phyloP scores from a whole-genome alignment of 371 early-diverging fungal genomes.

The Batrachochytrium dendrobatidis region DNA sequence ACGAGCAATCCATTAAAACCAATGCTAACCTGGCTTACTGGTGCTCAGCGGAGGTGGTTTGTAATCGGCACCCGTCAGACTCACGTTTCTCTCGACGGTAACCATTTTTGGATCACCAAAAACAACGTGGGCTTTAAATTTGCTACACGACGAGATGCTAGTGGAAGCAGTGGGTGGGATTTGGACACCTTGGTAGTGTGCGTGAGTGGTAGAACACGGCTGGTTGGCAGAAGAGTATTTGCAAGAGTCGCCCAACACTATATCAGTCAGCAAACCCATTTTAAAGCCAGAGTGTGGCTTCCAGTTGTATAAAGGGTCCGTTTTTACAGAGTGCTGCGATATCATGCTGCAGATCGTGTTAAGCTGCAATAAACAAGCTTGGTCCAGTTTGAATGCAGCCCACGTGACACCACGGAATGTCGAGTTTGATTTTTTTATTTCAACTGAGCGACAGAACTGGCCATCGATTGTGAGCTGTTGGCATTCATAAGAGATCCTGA shows the following conservation, averaged over 20 bases:
- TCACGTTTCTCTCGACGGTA: constrained; percentile 13
- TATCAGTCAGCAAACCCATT: constrained; percentile 27
- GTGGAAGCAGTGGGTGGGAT: neutral
- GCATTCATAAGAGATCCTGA: too few species aligned
- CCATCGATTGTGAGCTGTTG: too few species aligned
- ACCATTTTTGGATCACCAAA: constrained; percentile 25
- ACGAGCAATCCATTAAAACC: neutral
- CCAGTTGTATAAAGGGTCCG: constrained; percentile 15
- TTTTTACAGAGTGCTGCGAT: too few species aligned
- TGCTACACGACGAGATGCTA: constrained; percentile 6
- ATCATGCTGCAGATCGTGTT: too few species aligned
- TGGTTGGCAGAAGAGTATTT: constrained; percentile 11
- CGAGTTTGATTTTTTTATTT: too few species aligned
- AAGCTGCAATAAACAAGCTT: too few species aligned
- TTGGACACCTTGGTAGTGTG: constrained; percentile 9
- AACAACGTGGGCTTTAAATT: constrained; percentile 19
- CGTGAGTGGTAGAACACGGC: constrained; percentile 25
- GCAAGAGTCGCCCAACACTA: constrained; percentile 29
- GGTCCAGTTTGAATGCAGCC: too few species aligned
- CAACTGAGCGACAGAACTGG: too few species aligned
- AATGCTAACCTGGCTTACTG: constrained; percentile 1
- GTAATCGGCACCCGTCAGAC: constrained; percentile 19
- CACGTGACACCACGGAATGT: too few species aligned
- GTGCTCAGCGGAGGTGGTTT: neutral
- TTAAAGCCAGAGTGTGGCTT: constrained; percentile 14